Evolutionary conservation across 2,329 filamentous ascomycete genomes (phyloP).

Genomic region (Colletotrichum limetticola): DNA sequence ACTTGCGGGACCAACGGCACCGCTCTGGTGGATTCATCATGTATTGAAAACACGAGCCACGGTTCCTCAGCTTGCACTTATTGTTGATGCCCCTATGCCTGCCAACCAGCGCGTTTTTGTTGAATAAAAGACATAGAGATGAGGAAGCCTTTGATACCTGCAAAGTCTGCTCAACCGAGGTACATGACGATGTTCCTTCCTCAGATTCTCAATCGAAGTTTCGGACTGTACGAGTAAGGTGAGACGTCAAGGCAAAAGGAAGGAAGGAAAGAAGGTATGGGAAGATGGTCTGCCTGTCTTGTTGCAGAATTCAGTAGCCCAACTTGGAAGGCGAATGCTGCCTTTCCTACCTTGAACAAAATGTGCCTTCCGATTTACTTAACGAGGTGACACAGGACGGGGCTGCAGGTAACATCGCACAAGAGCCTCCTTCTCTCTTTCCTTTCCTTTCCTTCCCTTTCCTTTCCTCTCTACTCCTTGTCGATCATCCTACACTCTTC

Average conservation of each 20-base stretch:
- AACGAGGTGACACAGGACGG: not conserved
- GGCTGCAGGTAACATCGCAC: conserved; percentile 19
- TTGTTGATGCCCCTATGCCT: not conserved
- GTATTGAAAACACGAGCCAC: conserved; percentile 2
- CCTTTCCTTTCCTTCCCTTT: too few species aligned
- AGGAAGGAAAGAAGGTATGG: too few species aligned
- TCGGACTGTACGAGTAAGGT: not conserved
- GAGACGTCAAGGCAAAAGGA: not conserved
- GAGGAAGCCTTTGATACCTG: not conserved
- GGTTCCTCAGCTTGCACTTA: not conserved
- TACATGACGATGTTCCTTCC: not conserved
- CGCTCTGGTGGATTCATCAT: not conserved
- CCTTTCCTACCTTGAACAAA: not conserved
- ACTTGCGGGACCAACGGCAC: not conserved
- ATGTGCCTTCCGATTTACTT: too few species aligned
- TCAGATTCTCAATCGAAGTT: not conserved
- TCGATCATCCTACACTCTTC: not conserved
- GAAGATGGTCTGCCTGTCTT: not conserved
- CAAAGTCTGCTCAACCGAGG: not conserved
- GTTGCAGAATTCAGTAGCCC: not conserved
- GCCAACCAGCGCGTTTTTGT: not conserved
- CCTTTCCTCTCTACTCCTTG: too few species aligned
- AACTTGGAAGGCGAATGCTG: not conserved
- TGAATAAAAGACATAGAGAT: not conserved
- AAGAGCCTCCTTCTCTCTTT: not conserved